Evolutionary conservation across 1,284 basidiomycete species (phyloP).

Genomic region (Pterulicium gracile): DNA sequence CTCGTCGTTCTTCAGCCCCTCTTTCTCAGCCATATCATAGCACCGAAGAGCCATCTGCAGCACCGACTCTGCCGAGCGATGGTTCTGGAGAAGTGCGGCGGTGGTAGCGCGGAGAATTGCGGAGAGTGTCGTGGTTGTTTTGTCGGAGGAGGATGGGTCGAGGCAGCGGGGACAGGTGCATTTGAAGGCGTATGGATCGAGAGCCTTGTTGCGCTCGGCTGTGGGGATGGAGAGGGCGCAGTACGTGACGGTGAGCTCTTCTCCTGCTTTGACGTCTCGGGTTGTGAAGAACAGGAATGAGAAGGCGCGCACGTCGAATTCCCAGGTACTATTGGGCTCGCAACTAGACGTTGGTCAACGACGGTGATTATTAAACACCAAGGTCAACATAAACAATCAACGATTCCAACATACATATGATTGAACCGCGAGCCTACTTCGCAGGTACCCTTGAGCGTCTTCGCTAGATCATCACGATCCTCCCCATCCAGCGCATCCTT

Average conservation of each 20-base stretch:
- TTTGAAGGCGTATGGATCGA: constrained; percentile 5
- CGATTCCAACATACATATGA: neutral
- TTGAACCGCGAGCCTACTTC: neutral
- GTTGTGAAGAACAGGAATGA: constrained; percentile 3
- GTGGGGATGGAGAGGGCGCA: neutral
- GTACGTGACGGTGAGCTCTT: constrained; percentile 6
- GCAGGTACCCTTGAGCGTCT: neutral
- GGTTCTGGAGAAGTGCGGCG: neutral
- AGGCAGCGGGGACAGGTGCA: constrained; percentile 5
- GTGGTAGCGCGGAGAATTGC: neutral
- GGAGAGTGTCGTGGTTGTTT: neutral
- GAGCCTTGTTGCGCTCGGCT: constrained; percentile 1
- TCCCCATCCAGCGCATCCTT: neutral
- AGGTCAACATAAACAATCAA: neutral
- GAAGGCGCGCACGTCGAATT: constrained; percentile 6
- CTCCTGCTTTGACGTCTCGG: constrained; percentile 5
- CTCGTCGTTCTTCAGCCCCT: neutral
- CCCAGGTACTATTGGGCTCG: constrained; percentile 1
- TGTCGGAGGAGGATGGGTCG: constrained; percentile 4
- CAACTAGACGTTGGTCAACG: constrained; percentile 5
- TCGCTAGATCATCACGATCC: no score
- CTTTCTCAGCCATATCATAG: neutral
- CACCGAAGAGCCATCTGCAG: neutral
- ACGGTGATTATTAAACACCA: neutral
- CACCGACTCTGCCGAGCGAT: neutral